Base-by-base conservation (phyloP, 2,329 filamentous ascomycete species). In the Claviceps digitariae region DNA sequence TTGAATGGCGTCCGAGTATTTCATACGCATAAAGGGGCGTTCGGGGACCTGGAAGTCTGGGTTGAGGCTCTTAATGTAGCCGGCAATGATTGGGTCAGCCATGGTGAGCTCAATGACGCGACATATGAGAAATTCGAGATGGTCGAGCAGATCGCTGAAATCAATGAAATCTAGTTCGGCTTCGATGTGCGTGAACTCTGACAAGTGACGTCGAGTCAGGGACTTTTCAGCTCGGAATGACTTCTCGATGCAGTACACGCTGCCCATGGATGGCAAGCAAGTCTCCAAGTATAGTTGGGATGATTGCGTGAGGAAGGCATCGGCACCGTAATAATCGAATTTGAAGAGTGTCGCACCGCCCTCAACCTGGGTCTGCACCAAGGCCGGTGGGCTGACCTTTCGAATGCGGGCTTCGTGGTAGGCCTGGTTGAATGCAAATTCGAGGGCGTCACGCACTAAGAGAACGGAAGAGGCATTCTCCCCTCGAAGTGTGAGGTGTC, bases 211-310 rank as follows among this genome's bases (percentile, higher is more conserved):
- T 57, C 93, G 86, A 50, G 93, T 98, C 54, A 97, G 77, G 7
- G 86, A 91, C 74, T 96, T 96, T 72, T 98, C 93, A 15, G 93
- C 93, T 57, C 93, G 90, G 84, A 98, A 98, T 2, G 91, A 97
- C 70, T 95, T 95, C 71, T 95, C 90, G 63, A 98, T 91, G 67
- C 91, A 97, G 79, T 94, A 98, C 52, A 96, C 90, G 67, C 96
- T 88, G 61, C 93, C 93, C 63, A 97, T 78, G 51, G 86, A 88
- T 12, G 91, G 89, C 34, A 98, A 75, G 59, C 85, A 89, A 34
- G 93, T 98, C 76, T 98, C 93, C 55, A 98, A 86, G 72, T 98
- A 98, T 52, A 98, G 82, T 72, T 98, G 93, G 36, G 88, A 95
- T 3, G 90, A 96, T 72, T 98, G 93, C 4, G 93, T 97, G 57